These are phyloP conservation scores for Fraxinus platypoda DNA, from an alignment of 305 asterid species.

Conservation along the genomic window DNA sequence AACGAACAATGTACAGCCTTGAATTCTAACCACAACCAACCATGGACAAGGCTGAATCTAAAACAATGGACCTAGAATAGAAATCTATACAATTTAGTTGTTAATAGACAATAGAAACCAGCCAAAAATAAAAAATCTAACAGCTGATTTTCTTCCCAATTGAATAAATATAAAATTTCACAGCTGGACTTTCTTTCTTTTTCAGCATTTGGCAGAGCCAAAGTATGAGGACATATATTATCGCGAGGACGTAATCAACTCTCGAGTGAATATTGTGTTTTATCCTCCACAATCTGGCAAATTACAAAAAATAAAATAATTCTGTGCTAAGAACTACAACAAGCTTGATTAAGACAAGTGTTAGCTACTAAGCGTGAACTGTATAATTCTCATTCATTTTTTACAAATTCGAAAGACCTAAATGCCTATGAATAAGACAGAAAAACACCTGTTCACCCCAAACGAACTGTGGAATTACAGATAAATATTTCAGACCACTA, in stretches of 20 bases:
- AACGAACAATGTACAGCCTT: not conserved
- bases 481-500: conserved; percentile 20
- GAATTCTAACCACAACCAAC: not conserved
- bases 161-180: not conserved
- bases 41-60: not conserved
- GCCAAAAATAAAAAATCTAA: not conserved
- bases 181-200: not conserved
- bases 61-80: not conserved
- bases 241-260: conserved; percentile 5
- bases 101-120: not conserved
- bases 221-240: not conserved
- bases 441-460: not conserved
- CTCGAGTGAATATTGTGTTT: conserved; percentile 10
- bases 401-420: not conserved
- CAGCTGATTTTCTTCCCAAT: not conserved
- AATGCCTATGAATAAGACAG: not conserved
- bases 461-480: not conserved
- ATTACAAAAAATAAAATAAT: not conserved
- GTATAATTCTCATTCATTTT: not conserved
- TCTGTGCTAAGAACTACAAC: conserved; percentile 18
- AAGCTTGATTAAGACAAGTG: not conserved
- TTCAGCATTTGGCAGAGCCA: conserved; percentile 1
- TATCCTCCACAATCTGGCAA: conserved; percentile 29
- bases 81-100: not conserved
- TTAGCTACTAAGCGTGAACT: not conserved